These are phyloP conservation scores for Plasmodium berghei DNA, from an alignment of 169 alveolate genomes.

Conservation along the genomic window DNA sequence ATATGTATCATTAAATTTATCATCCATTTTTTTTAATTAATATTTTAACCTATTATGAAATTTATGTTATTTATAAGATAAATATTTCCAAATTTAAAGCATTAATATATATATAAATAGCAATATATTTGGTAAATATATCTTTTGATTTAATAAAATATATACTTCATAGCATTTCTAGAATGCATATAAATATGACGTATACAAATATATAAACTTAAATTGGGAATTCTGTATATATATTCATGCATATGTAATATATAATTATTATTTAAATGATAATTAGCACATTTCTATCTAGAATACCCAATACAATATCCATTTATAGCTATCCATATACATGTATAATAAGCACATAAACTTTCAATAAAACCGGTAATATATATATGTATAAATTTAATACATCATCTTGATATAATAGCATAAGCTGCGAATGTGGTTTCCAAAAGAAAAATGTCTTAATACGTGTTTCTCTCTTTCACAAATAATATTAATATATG, in stretches of 20 bases:
- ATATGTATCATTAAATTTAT: neutral
- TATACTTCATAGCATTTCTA: neutral
- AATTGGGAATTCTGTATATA: too few species aligned
- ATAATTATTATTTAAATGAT: too few species aligned
- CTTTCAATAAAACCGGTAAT: neutral
- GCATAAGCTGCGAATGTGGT: neutral
- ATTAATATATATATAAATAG: too few species aligned
- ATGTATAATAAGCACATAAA: neutral
- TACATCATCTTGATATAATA: neutral
- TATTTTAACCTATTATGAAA: too few species aligned
- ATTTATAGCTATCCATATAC: neutral
- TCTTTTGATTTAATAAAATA: neutral
- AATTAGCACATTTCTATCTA: too few species aligned
- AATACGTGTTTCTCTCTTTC: neutral
- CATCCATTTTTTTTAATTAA: too few species aligned
- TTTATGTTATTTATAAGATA: too few species aligned
- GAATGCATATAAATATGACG: neutral
- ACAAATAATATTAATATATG: neutral
- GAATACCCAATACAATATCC: too few species aligned
- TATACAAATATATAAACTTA: neutral
- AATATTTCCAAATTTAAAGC: too few species aligned
- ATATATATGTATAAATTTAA: neutral
- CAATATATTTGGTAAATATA: too few species aligned
- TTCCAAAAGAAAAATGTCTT: neutral
- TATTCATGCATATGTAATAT: too few species aligned